Evolutionary conservation across 2,329 filamentous ascomycete genomes (phyloP).

Genomic region (Pseudomassariella vexata): DNA sequence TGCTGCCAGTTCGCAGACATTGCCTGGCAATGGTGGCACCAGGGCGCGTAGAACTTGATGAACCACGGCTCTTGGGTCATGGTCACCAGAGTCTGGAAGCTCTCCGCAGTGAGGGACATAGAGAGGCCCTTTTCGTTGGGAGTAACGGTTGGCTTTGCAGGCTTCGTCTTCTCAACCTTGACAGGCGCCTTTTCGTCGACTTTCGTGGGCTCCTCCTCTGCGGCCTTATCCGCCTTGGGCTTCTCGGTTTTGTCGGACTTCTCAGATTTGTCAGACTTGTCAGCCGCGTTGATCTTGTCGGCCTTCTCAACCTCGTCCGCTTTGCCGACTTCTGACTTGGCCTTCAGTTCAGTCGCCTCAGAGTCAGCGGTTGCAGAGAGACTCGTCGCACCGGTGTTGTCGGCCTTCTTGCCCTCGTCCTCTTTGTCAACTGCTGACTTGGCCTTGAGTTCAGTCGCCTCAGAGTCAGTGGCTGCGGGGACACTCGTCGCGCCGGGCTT

Average conservation of each 20-base stretch:
- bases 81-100: conserved; percentile 79
- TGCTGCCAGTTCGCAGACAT: conserved; percentile 87
- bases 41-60: conserved; percentile 97
- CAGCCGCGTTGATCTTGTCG: conserved; percentile 25
- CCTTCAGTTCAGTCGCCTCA: neutral
- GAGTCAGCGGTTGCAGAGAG: too few relatives aligned
- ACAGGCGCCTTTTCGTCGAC: conserved; percentile 10
- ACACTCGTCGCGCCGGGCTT: conserved; percentile 57
- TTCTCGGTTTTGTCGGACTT: conserved; percentile 17
- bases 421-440: conserved; percentile 10
- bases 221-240: conserved; percentile 13
- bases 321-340: conserved; percentile 6
- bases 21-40: conserved; percentile 93
- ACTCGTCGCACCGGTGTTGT: conserved; percentile 25
- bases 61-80: conserved; percentile 92
- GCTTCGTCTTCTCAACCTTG: conserved; percentile 26
- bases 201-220: conserved; percentile 24
- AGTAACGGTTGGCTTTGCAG: conserved; percentile 46
- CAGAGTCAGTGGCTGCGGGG: conserved; percentile 23
- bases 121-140: conserved; percentile 75
- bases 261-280: conserved; percentile 25
- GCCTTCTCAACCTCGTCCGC: conserved; percentile 21
- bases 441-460: conserved; percentile 12
- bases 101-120: conserved; percentile 71
- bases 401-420: conserved; percentile 17